These are phyloP conservation scores for Pilaira anomala DNA, from an alignment of 192 early-diverging fungal species.

Conservation along the genomic window DNA sequence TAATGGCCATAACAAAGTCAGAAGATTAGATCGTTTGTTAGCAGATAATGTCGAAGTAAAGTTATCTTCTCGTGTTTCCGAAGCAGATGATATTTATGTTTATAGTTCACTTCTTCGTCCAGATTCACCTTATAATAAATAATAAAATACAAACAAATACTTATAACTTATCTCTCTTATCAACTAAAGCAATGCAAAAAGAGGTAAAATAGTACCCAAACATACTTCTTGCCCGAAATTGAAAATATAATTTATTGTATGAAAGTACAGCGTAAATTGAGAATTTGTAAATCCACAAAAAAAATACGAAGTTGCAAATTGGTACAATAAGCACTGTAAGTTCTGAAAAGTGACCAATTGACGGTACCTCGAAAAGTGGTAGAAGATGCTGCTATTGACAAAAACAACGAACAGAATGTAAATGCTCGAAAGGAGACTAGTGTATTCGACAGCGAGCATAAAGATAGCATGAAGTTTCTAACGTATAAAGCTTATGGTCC, in stretches of 20 bases:
- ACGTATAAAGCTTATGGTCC: conserved; percentile 4
- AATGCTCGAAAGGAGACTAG: too few relatives aligned
- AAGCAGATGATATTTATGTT: conserved; percentile 4
- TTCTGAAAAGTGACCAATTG: too few relatives aligned
- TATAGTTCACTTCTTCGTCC: neutral
- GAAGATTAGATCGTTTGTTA: conserved; percentile 1
- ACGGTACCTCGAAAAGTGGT: too few relatives aligned
- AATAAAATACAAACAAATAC: neutral
- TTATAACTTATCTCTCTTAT: neutral
- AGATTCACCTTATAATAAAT: neutral
- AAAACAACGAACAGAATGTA: too few relatives aligned
- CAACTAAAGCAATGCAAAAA: conserved; percentile 3
- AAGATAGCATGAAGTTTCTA: neutral
- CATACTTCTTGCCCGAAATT: too few relatives aligned
- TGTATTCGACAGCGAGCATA: neutral
- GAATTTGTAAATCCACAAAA: too few relatives aligned
- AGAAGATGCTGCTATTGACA: too few relatives aligned
- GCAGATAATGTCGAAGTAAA: conserved; percentile 6
- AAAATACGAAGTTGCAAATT: neutral
- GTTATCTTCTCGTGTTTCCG: conserved; percentile 6
- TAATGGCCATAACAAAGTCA: neutral
- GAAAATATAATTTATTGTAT: too few relatives aligned
- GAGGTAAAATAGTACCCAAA: conserved; percentile 5
- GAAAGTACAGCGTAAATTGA: too few relatives aligned
- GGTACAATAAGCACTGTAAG: neutral